These are phyloP conservation scores for Pythium aphanidermatum DNA, from an alignment of 352 stramenopile genomes.

Conservation along the genomic window DNA sequence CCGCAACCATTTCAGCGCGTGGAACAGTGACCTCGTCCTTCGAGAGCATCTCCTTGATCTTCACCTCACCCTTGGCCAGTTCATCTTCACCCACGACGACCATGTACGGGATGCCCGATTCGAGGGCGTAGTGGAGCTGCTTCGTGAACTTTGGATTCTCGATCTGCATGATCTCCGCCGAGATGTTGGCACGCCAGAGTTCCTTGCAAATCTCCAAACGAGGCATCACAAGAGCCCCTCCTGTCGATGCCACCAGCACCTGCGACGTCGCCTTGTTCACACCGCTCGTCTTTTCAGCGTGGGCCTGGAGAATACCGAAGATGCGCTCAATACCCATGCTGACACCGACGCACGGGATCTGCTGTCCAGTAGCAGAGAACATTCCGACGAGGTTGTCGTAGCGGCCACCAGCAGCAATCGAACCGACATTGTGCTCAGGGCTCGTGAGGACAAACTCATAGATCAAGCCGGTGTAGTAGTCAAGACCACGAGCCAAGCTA, in stretches of 20 bases:
- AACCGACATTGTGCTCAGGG: conserved; percentile 90
- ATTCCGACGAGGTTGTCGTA: conserved; percentile 99
- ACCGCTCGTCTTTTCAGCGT: conserved; percentile 63
- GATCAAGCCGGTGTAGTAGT: conserved; percentile 99
- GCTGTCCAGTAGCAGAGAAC: conserved; percentile 92
- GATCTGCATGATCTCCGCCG: conserved; percentile 93
- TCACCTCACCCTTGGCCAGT: conserved; percentile 90
- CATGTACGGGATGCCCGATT: conserved; percentile 95
- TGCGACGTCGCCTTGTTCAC: conserved; percentile 49
- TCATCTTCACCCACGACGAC: conserved; percentile 97
- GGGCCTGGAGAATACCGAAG: conserved; percentile 96
- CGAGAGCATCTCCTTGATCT: conserved; percentile 95
- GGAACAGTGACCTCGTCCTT: conserved; percentile 87
- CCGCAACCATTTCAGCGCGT: conserved; percentile 66
- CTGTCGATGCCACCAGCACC: conserved; percentile 94
- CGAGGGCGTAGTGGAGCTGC: conserved; percentile 94
- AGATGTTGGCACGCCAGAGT: conserved; percentile 89
- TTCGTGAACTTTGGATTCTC: conserved; percentile 98
- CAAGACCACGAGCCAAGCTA: conserved; percentile 94
- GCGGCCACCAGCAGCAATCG: conserved; percentile 95
- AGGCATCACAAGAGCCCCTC: conserved; percentile 47
- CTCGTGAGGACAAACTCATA: conserved; percentile 97
- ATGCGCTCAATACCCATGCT: conserved; percentile 98
- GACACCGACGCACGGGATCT: conserved; percentile 97
- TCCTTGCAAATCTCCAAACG: conserved; percentile 76